phyloP scores from a whole-genome alignment of 257 asterid genomes.

The Forsythia viridissima region DNA sequence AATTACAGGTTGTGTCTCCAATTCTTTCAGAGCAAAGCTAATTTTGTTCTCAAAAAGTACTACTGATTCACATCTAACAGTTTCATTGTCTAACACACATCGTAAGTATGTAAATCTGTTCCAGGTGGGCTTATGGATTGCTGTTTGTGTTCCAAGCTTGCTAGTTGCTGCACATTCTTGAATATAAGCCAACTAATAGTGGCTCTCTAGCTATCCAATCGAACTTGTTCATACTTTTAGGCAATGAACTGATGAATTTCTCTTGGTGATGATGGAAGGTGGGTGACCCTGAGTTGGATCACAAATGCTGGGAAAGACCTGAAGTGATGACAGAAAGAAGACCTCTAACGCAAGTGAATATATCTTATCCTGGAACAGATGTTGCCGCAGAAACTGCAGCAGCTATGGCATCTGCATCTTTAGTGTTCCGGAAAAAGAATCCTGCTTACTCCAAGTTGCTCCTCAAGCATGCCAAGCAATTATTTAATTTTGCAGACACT shows the following conservation, averaged over 20 bases:
- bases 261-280: constrained; percentile 34
- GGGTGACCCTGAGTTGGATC: constrained; percentile 63
- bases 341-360: constrained; percentile 51
- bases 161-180: not conserved
- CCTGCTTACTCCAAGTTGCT: constrained; percentile 43
- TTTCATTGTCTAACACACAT: not conserved
- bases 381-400: constrained; percentile 84
- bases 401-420: constrained; percentile 69
- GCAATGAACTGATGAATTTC: not conserved
- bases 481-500: constrained; percentile 58
- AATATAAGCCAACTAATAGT: not conserved
- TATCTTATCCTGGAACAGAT: constrained; percentile 60
- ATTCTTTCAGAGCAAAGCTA: not conserved
- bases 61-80: not conserved
- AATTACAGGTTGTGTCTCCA: not conserved
- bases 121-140: not conserved
- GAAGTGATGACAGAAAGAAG: constrained; percentile 41
- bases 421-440: constrained; percentile 46
- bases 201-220: not conserved
- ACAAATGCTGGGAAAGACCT: constrained; percentile 68
- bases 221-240: not conserved
- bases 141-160: not conserved
- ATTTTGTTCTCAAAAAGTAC: not conserved
- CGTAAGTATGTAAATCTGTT: not conserved
- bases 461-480: constrained; percentile 48